These are phyloP conservation scores for Boeremia exigua DNA, from an alignment of 2,329 filamentous ascomycete genomes.

Conservation along the genomic window DNA sequence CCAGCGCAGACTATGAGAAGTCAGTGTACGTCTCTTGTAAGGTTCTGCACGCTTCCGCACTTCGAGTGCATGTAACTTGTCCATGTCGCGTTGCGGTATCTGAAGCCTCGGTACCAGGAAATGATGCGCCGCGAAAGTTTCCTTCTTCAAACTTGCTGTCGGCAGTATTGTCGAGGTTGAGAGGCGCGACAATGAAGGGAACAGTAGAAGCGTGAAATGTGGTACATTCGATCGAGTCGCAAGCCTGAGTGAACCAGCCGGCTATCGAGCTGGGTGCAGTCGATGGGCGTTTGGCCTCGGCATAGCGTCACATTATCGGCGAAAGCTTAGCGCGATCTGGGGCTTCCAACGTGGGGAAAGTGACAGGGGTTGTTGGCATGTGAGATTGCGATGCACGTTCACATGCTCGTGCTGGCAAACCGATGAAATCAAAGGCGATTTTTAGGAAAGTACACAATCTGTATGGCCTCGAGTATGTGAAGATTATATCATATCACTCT, in stretches of 20 bases:
- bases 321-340: constrained; percentile 39
- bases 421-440: background rate
- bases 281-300: constrained; percentile 41
- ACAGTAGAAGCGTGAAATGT: background rate
- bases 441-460: too few relatives aligned
- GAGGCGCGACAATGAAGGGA: background rate
- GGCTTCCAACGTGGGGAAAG: constrained; percentile 18
- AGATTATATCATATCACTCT: background rate
- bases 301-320: constrained; percentile 42
- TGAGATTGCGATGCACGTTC: constrained; percentile 25
- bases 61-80: constrained; percentile 43
- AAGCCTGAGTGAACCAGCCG: constrained; percentile 14
- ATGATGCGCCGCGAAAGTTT: background rate
- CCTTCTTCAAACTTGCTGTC: background rate
- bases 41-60: constrained; percentile 17
- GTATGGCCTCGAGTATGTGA: background rate
- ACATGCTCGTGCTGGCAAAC: constrained; percentile 22
- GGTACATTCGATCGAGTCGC: constrained; percentile 13
- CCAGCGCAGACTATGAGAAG: constrained; percentile 66
- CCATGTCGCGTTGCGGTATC: constrained; percentile 29
- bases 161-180: background rate
- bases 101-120: constrained; percentile 35
- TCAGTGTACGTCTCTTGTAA: constrained; percentile 7
- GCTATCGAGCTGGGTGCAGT: constrained; percentile 25
- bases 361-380: constrained; percentile 34